Base-by-base conservation (phyloP, 768 basidiomycete genomes). In the Imleria badia region DNA sequence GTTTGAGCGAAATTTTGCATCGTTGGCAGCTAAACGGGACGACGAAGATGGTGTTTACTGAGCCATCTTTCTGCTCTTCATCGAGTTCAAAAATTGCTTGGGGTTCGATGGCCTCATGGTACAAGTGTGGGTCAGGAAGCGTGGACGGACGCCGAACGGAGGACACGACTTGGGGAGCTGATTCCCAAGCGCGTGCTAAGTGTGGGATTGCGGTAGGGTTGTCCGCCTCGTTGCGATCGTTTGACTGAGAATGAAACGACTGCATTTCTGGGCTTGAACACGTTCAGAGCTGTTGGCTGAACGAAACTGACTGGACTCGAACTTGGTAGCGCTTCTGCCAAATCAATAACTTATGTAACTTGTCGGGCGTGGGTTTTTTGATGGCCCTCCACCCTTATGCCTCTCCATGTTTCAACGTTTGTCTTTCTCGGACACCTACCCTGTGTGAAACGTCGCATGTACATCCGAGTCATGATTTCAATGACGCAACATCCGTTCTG, bases 21-120 rank as follows among this genome's bases (percentile, higher is more conserved):
- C 41, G 42, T n/a, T n/a, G 5, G 59, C 69, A 70, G 33, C 38
- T 0, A 14, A 36, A 45, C 1, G 70, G 41, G 39, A 68, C 66
- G 40, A 72, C 68, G 17, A 54, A 44, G 35, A 70, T 49, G 29
- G 56, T 51, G 12, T 58, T 13, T 9, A 38, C 45, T 6, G 56
- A 58, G 2, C 56, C 57, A 7, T 60, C 43, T 12, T 34, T 1
- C 38, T 50, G 54, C 26, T 23, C 30, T 54, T 60, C 58, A 6
- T 64, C 51, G 38, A 70, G 59, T 39, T 72, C 68, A 31, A 72
- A 72, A 10, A 70, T 70, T 3, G 54, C 52, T 8, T 50, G 19
- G 14, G 60, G 45, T 31, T 68, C 62, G 48, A 70, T 52, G 22
- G 2, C 44, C 15, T 51, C 23, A 11, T 70, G 68, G 45, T 65